Evolutionary conservation across 176 grass and related monocot species (phyloP).

Genomic region (Tillandsia leiboldiana): DNA sequence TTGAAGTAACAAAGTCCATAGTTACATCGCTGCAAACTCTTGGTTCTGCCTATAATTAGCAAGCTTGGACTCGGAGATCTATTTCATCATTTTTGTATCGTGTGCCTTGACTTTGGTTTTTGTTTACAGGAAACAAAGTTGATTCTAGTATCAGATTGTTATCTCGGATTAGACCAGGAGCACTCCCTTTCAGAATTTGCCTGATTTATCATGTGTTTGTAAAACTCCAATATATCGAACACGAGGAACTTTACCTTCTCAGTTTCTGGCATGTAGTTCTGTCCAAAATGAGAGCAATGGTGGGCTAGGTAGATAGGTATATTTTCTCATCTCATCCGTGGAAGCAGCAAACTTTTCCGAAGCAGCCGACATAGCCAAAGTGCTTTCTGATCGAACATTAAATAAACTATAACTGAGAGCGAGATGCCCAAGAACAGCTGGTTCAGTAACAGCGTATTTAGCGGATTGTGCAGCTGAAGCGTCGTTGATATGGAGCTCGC

Average conservation of each 20-base stretch:
- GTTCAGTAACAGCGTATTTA: too few species aligned
- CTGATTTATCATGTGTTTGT: background rate
- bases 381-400: too few species aligned
- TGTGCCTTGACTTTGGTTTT: background rate
- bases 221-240: background rate
- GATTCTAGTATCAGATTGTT: conserved; percentile 83
- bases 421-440: too few species aligned
- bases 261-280: background rate
- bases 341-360: too few species aligned
- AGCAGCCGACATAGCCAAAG: too few species aligned
- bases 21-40: too few species aligned
- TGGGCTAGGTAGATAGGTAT: background rate
- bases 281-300: background rate
- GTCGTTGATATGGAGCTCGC: too few species aligned
- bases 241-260: background rate
- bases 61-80: background rate
- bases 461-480: too few species aligned
- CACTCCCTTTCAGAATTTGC: conserved; percentile 37
- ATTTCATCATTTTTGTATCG: background rate
- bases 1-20: too few species aligned
- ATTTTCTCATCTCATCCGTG: background rate
- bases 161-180: conserved; percentile 75
- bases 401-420: too few species aligned
- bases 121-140: conserved; percentile 72
- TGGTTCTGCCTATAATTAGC: background rate